A percentile compares a stretch with the other conserved stretches of the same genome.
These are phyloP conservation scores for Fusarium miscanthi DNA, from an alignment of 2,329 filamentous ascomycete species.

Conservation along the genomic window DNA sequence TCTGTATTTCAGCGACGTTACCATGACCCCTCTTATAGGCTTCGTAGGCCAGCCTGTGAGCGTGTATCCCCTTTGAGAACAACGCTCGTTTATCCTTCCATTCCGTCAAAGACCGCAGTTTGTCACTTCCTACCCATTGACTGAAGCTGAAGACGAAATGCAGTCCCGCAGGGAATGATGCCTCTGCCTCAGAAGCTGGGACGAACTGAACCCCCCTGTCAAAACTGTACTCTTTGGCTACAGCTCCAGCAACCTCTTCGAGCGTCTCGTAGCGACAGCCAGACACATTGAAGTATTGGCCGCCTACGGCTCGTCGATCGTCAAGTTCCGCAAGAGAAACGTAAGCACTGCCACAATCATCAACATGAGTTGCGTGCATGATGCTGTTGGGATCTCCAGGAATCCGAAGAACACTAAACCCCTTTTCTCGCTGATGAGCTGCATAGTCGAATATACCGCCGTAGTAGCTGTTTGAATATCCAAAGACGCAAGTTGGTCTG, in stretches of 20 bases:
- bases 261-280: slow-evolving; percentile 57
- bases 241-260: slow-evolving; percentile 51
- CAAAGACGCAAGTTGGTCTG: slow-evolving; percentile 60
- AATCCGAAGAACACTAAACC: slow-evolving; percentile 46
- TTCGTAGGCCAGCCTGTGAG: slow-evolving; percentile 55
- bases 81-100: slow-evolving; percentile 53
- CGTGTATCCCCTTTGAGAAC: slow-evolving; percentile 51
- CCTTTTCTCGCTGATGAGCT: slow-evolving; percentile 34
- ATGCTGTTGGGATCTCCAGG: slow-evolving; percentile 52
- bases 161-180: slow-evolving; percentile 35
- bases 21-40: slow-evolving; percentile 25
- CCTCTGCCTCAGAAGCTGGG: slow-evolving; percentile 20
- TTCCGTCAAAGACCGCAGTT: slow-evolving; percentile 53
- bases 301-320: slow-evolving; percentile 47
- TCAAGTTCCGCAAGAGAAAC: slow-evolving; percentile 56
- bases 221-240: slow-evolving; percentile 56
- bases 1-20: slow-evolving; percentile 27
- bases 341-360: slow-evolving; percentile 62
- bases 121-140: slow-evolving; percentile 58
- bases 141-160: slow-evolving; percentile 50
- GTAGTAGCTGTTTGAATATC: slow-evolving; percentile 58
- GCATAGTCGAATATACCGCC: slow-evolving; percentile 53
- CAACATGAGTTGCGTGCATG: slow-evolving; percentile 60
- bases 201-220: slow-evolving; percentile 45
- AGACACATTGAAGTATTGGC: slow-evolving; percentile 60